Base-by-base conservation (phyloP, 495 filamentous ascomycete genomes). In the Polyplosphaeria fusca region DNA sequence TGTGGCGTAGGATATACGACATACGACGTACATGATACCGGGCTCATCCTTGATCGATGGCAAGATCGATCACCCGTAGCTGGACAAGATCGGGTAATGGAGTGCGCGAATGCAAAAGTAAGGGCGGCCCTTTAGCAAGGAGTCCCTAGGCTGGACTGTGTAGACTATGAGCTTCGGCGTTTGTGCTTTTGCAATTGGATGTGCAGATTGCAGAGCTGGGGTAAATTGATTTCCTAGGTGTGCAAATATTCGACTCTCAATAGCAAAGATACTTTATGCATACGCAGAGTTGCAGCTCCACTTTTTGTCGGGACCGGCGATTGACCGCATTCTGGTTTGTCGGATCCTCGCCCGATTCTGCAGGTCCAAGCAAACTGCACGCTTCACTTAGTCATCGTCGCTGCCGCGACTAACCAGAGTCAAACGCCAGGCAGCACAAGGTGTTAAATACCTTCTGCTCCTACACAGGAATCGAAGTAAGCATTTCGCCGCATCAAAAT, bases 161-260 rank as follows among this genome's bases (percentile, higher is more conserved):
- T 60, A 60, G 56, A 60, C 49, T 60, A 60, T 47, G 55, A 47
- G 4, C 35, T 39, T 45, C 42, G 56, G 56, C 56, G 56, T 60
- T 60, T 46, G n/a, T 43, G 12, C 18, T 5, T 25, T 40, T 58
- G 27, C 48, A 60, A 53, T 52, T 52, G 56, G 49, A n/a, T 51
- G 49, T 48, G 41, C 32, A 22, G 24, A 53, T 53, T 60, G 56
- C 48, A 60, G 27, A n/a, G 19, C 18, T 52, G 7, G 53, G 28
- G 11, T 27, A 46, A 16, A 16, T 58, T 37, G 44, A 49, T 35
- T 32, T 18, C 24, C 50, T 24, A 46, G 27, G 16, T 24, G 28
- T 5, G 27, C 39, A 20, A 47, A 14, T n/a, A n/a, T n/a, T n/a
- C n/a, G n/a, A n/a, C n/a, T n/a, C 28, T 26, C 44, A 51, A 51